Percentiles rank a stretch among this genome's conserved stretches.
Conservation (phyloP, 2,329 filamentous ascomycete genomes). For the Neofusicoccum parvum region DNA sequence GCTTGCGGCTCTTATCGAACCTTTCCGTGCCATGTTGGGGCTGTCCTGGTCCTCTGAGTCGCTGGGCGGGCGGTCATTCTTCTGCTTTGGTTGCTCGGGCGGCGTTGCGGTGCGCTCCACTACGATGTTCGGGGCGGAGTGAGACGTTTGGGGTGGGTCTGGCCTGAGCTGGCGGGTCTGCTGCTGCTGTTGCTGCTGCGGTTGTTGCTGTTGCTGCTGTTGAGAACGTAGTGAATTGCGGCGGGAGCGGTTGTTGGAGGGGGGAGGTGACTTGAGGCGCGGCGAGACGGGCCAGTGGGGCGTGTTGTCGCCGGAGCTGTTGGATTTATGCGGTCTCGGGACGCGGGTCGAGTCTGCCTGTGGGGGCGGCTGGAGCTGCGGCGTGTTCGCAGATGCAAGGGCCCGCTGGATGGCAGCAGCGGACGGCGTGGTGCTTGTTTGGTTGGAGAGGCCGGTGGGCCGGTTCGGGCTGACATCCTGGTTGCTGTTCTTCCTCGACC, state of each 20-base stretch:
- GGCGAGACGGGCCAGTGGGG: constrained; percentile 78
- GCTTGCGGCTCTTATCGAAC: constrained; percentile 56
- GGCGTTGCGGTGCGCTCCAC: constrained; percentile 37
- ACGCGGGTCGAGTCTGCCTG: constrained; percentile 65
- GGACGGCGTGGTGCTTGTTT: constrained; percentile 54
- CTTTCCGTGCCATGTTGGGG: constrained; percentile 38
- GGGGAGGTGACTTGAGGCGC: constrained; percentile 75
- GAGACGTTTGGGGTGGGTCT: constrained; percentile 18
- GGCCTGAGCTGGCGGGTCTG: constrained; percentile 21
- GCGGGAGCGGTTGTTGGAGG: constrained; percentile 48
- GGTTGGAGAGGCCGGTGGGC: constrained; percentile 37
- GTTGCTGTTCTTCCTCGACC: constrained; percentile 47
- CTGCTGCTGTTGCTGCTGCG: constrained; percentile 19
- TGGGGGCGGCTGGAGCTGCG: constrained; percentile 62
- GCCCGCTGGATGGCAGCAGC: constrained; percentile 66
- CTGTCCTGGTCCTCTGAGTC: constrained; percentile 41
- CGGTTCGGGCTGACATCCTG: constrained; percentile 46
- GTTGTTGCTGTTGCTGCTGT: constrained; percentile 34
- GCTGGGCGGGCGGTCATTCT: constrained; percentile 26
- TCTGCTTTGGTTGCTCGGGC: constrained; percentile 38
- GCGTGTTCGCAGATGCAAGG: constrained; percentile 68
- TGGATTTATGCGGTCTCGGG: constrained; percentile 64
- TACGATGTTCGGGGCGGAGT: constrained; percentile 46
- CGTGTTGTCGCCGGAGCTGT: constrained; percentile 49
- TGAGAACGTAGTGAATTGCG: constrained; percentile 41